phyloP scores from a whole-genome alignment of 2,329 filamentous ascomycete genomes.

The Trichophyton simii region DNA sequence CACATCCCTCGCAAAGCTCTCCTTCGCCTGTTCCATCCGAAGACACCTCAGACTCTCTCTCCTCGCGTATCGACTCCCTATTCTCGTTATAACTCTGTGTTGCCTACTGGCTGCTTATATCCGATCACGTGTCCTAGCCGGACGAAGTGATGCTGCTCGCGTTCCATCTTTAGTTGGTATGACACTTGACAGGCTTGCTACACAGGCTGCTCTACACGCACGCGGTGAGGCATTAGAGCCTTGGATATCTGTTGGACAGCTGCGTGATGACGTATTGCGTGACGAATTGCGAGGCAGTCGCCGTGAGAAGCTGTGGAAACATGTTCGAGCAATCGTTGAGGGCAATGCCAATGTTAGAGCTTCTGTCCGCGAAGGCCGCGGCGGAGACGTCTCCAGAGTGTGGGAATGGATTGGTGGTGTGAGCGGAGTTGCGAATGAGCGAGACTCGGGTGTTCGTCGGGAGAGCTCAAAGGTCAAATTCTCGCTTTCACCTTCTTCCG shows the following conservation, averaged over 20 bases:
- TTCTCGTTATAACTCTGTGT: constrained; percentile 35
- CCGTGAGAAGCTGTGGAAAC: constrained; percentile 71
- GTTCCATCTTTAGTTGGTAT: constrained; percentile 73
- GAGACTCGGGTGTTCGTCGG: constrained; percentile 15
- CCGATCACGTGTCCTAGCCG: constrained; percentile 50
- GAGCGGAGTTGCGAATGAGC: constrained; percentile 33
- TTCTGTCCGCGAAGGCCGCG: constrained; percentile 53
- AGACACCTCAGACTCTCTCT: constrained; percentile 37
- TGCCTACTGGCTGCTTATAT: constrained; percentile 47
- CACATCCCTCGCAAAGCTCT: constrained; percentile 81
- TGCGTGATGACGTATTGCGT: constrained; percentile 81
- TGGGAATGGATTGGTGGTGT: constrained; percentile 59
- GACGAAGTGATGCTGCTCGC: constrained; percentile 53
- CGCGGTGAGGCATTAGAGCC: constrained; percentile 55
- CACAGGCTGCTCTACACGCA: constrained; percentile 69
- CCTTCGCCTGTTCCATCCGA: constrained; percentile 54
- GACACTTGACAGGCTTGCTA: constrained; percentile 71
- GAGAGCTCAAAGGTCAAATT: constrained; percentile 20
- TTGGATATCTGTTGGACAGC: constrained; percentile 75
- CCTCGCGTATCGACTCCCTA: constrained; percentile 39
- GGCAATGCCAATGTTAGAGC: constrained; percentile 83
- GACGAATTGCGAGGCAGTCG: constrained; percentile 64
- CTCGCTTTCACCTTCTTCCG: constrained; percentile 17
- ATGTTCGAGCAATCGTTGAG: constrained; percentile 74
- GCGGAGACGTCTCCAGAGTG: constrained; percentile 45